Evolutionary conservation across 176 grass and related monocot genomes (phyloP).

Genomic region (Carex scoparia): DNA sequence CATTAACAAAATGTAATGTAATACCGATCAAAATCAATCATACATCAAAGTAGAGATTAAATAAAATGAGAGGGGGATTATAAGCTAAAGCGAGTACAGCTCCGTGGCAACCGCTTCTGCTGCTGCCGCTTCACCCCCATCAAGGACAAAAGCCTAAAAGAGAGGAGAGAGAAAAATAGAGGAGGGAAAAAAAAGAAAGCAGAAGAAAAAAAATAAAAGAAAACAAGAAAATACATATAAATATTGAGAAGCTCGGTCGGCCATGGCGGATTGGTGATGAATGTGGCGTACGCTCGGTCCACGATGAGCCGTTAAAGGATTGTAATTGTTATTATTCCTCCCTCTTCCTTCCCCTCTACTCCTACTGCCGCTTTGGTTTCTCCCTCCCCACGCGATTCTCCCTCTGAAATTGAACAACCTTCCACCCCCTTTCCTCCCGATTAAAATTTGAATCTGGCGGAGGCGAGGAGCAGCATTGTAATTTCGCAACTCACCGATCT

Average conservation of each 20-base stretch:
- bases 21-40: neutral
- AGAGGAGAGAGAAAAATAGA: constrained; percentile 15
- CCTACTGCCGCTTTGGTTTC: constrained; percentile 36
- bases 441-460: constrained; percentile 43
- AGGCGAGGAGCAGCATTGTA: constrained; percentile 11
- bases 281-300: constrained; percentile 27
- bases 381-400: constrained; percentile 28
- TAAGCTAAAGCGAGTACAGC: neutral
- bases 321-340: constrained; percentile 20
- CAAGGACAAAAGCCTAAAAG: constrained; percentile 10
- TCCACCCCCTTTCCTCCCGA: constrained; percentile 17
- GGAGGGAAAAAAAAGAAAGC: neutral
- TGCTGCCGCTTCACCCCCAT: constrained; percentile 9
- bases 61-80: neutral
- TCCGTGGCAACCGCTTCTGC: constrained; percentile 29
- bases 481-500: constrained; percentile 12
- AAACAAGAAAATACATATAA: constrained; percentile 1
- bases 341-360: constrained; percentile 36
- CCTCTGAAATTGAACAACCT: neutral
- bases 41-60: neutral
- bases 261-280: neutral
- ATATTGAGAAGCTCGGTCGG: constrained; percentile 29
- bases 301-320: constrained; percentile 33
- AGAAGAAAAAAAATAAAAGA: neutral
- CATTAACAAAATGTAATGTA: neutral